Evolutionary conservation across 2,329 filamentous ascomycete genomes (phyloP).

Genomic region (Sordariomycetes sp.): DNA sequence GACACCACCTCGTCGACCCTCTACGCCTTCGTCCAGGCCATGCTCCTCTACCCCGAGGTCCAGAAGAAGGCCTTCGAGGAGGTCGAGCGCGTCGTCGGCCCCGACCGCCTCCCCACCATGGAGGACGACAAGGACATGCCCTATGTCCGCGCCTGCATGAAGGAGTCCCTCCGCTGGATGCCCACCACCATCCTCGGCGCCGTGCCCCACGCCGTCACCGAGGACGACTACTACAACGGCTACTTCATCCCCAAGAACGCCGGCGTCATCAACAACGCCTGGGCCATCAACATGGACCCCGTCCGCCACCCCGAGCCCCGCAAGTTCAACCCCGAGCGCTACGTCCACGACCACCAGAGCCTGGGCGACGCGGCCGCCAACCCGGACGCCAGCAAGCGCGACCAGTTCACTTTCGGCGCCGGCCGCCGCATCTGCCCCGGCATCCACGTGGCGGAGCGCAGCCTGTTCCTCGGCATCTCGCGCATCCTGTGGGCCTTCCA

Average conservation of each 20-base stretch:
- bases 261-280: slow-evolving; percentile 25
- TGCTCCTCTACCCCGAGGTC: slow-evolving; percentile 25
- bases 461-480: slow-evolving; percentile 30
- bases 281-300: slow-evolving; percentile 32
- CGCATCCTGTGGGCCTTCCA: slow-evolving; percentile 34
- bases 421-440: slow-evolving; percentile 45
- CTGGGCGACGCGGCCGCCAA: slow-evolving; percentile 14
- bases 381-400: slow-evolving; percentile 25
- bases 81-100: slow-evolving; percentile 27
- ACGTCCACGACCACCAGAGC: slow-evolving; percentile 12
- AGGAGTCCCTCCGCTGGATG: slow-evolving; percentile 32
- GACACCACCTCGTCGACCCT: slow-evolving; percentile 14
- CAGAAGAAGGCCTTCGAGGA: slow-evolving; percentile 25
- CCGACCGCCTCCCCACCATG: slow-evolving; percentile 24
- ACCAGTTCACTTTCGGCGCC: slow-evolving; percentile 40
- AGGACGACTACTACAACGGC: slow-evolving; percentile 22
- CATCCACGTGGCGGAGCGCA: slow-evolving; percentile 36
- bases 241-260: slow-evolving; percentile 27
- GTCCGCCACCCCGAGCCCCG: slow-evolving; percentile 23
- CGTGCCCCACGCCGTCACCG: slow-evolving; percentile 21
- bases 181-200: slow-evolving; percentile 20
- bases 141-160: slow-evolving; percentile 28
- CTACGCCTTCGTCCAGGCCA: slow-evolving; percentile 29
- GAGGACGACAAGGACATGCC: slow-evolving; percentile 27
- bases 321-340: slow-evolving; percentile 26